These are phyloP conservation scores for Gracilaria gracilis DNA, from an alignment of 23 red algal species.

Conservation along the genomic window DNA sequence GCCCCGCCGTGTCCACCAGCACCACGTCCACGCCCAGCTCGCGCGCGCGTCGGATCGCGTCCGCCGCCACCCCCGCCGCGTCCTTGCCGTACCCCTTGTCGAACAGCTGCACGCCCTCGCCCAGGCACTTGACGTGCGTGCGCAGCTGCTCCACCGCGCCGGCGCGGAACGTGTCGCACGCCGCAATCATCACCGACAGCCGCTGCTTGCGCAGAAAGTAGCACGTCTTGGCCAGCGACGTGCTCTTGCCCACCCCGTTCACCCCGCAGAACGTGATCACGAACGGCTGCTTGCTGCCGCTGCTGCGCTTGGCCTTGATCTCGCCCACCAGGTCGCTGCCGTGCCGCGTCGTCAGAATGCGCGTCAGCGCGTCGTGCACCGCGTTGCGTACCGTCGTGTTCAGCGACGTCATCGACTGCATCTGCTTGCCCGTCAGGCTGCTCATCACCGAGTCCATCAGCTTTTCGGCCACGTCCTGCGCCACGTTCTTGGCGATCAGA, in stretches of 20 bases:
- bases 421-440: slow-evolving; percentile 66
- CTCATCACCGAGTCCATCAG: slow-evolving; percentile 80
- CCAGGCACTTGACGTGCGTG: slow-evolving; percentile 92
- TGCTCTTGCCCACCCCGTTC: slow-evolving; percentile 98
- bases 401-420: slow-evolving; percentile 71
- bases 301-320: slow-evolving; percentile 51
- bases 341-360: slow-evolving; percentile 80
- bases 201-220: slow-evolving; percentile 84
- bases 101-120: slow-evolving; percentile 75
- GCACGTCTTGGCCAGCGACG: slow-evolving; percentile 90
- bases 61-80: slow-evolving; percentile 81
- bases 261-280: slow-evolving; percentile 95
- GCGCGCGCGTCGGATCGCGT: slow-evolving; percentile 79
- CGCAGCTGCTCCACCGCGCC: slow-evolving; percentile 98
- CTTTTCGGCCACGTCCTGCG: slow-evolving; percentile 85
- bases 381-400: slow-evolving; percentile 75
- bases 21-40: slow-evolving; percentile 86
- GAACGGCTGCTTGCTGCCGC: slow-evolving; percentile 58
- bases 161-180: slow-evolving; percentile 98
- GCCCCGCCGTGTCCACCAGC: slow-evolving; percentile 95
- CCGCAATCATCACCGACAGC: slow-evolving; percentile 87
- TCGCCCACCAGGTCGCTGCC: slow-evolving; percentile 75
- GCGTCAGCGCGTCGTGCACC: slow-evolving; percentile 80
- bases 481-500: slow-evolving; percentile 92
- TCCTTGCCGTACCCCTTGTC: slow-evolving; percentile 94